A percentile compares a stretch with the other conserved stretches of the same genome.
Conservation (phyloP, 768 basidiomycete genomes). For the Mycena polygramma region DNA sequence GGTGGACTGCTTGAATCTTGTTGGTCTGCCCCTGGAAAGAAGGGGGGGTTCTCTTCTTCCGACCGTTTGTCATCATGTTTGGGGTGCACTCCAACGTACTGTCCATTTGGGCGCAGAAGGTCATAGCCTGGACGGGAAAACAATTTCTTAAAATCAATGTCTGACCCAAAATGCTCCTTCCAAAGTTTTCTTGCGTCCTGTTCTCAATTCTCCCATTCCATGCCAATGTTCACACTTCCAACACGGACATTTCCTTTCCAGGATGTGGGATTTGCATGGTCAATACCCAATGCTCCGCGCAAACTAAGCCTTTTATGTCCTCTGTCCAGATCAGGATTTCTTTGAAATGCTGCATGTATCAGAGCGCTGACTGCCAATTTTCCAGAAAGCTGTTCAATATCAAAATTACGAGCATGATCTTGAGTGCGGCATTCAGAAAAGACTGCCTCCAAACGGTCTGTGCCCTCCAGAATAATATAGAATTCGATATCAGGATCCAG, state of each 20-base stretch:
- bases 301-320: slow-evolving; percentile 40
- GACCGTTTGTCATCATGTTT: slow-evolving; percentile 20
- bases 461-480: slow-evolving; percentile 41
- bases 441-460: slow-evolving; percentile 44
- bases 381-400: slow-evolving; percentile 39
- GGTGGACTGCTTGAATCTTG: no score
- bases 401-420: slow-evolving; percentile 42
- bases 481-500: slow-evolving; percentile 31
- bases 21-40: no score
- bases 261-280: slow-evolving; percentile 43
- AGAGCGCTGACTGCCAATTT: slow-evolving; percentile 37
- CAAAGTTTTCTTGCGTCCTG: slow-evolving; percentile 24
- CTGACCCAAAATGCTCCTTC: slow-evolving; percentile 4
- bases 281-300: slow-evolving; percentile 35
- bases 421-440: slow-evolving; percentile 41
- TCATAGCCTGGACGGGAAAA: slow-evolving; percentile 24
- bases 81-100: slow-evolving; percentile 28
- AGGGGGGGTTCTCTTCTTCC: slow-evolving; percentile 6
- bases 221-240: slow-evolving; percentile 30
- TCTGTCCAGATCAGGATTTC: slow-evolving; percentile 40
- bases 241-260: slow-evolving; percentile 39
- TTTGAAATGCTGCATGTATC: slow-evolving; percentile 38
- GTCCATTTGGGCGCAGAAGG: slow-evolving; percentile 31
- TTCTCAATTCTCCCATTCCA: slow-evolving; percentile 24
- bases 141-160: slow-evolving; percentile 12